Evolutionary conservation across 305 asterid species (phyloP).

Genomic region (Fraxinus albicans): DNA sequence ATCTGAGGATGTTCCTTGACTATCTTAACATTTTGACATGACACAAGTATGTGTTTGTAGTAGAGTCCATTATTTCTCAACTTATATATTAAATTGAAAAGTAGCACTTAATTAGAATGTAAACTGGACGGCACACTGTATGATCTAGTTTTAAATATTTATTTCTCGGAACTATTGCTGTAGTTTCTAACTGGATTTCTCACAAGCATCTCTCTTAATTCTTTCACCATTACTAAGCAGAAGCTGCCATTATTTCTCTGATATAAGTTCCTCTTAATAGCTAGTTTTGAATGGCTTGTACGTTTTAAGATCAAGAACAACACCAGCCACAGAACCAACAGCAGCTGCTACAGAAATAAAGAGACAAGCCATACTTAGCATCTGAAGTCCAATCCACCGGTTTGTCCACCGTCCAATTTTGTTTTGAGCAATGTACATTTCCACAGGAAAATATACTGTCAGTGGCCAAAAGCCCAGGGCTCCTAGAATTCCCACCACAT

Average conservation of each 20-base stretch:
- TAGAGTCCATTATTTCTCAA: not conserved
- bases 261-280: not conserved
- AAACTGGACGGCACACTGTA: not conserved
- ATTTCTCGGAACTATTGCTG: not conserved
- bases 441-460: slow-evolving; percentile 38
- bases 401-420: slow-evolving; percentile 27
- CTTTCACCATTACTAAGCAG: not conserved
- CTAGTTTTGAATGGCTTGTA: slow-evolving; percentile 33
- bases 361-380: slow-evolving; percentile 35
- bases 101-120: not conserved
- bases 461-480: slow-evolving; percentile 39
- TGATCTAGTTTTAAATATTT: not conserved
- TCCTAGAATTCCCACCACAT: slow-evolving; percentile 35
- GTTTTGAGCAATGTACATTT: slow-evolving; percentile 36
- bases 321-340: slow-evolving; percentile 34
- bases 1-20: not conserved
- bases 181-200: not conserved
- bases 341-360: slow-evolving; percentile 32
- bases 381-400: slow-evolving; percentile 27
- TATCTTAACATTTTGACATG: not conserved
- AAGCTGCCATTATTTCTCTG: not conserved
- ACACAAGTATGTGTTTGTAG: not conserved
- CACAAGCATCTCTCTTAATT: not conserved
- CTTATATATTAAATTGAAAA: too few species aligned
- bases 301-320: slow-evolving; percentile 26